phyloP scores from a whole-genome alignment of 495 filamentous ascomycete genomes.

The Tuber aestivum region DNA sequence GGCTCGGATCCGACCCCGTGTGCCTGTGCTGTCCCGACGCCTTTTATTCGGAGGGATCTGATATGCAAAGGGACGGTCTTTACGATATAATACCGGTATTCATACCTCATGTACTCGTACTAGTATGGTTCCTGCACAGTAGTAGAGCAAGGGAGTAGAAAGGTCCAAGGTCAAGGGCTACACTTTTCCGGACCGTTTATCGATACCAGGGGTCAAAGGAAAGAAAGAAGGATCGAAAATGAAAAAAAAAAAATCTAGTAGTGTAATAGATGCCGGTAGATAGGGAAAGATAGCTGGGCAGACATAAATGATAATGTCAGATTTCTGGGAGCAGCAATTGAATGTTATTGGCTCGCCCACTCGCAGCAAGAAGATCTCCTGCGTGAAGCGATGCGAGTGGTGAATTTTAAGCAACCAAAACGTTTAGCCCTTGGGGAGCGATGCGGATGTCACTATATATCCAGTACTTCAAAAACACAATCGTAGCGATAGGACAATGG shows the following conservation, averaged over 20 bases:
- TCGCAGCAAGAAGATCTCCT: background rate
- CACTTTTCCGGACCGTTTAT: no score
- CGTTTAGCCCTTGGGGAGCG: background rate
- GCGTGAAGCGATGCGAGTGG: background rate
- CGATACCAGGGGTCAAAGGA: no score
- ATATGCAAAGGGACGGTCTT: no score
- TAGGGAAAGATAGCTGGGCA: background rate
- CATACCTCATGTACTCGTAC: no score
- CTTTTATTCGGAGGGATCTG: background rate
- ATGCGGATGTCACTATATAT: background rate
- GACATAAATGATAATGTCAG: background rate
- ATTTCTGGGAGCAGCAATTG: background rate
- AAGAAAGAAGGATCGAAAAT: no score
- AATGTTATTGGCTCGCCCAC: background rate
- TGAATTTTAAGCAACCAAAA: background rate
- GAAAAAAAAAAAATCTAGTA: background rate
- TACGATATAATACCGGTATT: no score
- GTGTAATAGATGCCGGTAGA: background rate
- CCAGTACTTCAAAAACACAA: background rate
- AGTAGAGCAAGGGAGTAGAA: no score
- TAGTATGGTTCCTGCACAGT: no score
- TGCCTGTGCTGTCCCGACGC: background rate
- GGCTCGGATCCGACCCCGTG: background rate
- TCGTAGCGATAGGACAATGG: background rate
- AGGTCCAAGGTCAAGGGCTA: no score